A percentile compares a stretch with the other conserved stretches of the same genome.
Evolutionary conservation across 2,329 filamentous ascomycete species (phyloP).

Genomic region (Fusarium subglutinans): DNA sequence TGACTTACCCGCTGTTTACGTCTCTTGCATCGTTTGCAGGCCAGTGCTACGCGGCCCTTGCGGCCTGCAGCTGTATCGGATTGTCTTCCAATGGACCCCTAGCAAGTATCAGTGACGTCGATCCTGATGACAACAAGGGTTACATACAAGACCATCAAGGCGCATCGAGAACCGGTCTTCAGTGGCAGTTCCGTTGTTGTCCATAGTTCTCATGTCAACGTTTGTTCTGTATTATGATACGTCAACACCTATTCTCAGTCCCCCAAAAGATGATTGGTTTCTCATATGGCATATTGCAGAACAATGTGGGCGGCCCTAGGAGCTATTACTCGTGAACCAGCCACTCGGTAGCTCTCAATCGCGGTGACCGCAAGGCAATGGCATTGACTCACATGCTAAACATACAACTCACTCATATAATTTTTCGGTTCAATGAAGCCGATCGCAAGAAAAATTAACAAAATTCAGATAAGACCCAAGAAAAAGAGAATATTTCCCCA

Average conservation of each 20-base stretch:
- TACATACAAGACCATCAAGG: background rate
- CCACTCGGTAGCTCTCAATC: background rate
- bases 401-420: too few species aligned
- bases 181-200: too few species aligned
- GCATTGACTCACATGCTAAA: background rate
- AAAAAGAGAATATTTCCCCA: background rate
- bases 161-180: too few species aligned
- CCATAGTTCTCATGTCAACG: background rate
- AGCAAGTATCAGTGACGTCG: background rate
- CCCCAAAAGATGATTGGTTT: too few species aligned
- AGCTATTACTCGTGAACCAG: background rate
- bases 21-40: background rate
- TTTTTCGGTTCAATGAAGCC: background rate
- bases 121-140: fast-evolving
- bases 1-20: background rate
- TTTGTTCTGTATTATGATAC: background rate
- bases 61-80: background rate
- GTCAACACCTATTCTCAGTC: background rate
- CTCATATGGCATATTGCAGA: too few species aligned
- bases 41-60: background rate
- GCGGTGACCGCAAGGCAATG: background rate
- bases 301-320: too few species aligned
- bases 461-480: background rate
- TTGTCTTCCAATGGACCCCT: background rate
- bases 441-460: background rate